Percentiles rank a stretch among this genome's conserved stretches.
phyloP scores from a whole-genome alignment of 2,329 filamentous ascomycete species.

The Arthrobotrys conoides region DNA sequence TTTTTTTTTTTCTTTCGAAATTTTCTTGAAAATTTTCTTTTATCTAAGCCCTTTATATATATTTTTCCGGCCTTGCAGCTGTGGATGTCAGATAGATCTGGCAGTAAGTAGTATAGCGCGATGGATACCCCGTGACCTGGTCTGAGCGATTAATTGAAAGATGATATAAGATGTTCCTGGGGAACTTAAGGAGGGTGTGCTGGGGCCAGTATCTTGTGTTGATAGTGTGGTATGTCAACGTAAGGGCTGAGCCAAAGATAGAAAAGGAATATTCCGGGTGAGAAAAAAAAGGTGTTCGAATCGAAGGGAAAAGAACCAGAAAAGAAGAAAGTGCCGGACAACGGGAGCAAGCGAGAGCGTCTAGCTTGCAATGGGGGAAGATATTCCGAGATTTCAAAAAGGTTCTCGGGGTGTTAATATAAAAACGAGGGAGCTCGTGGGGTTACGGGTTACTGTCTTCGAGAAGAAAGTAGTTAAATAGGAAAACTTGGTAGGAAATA shows the following conservation, averaged over 20 bases:
- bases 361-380: constrained; percentile 47
- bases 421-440: constrained; percentile 52
- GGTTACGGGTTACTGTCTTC: constrained; percentile 38
- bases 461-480: constrained; percentile 53
- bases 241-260: constrained; percentile 45
- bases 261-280: constrained; percentile 24
- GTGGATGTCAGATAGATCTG: constrained; percentile 34
- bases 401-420: constrained; percentile 36
- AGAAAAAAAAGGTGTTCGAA: constrained; percentile 37
- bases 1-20: constrained; percentile 11
- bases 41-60: constrained; percentile 38
- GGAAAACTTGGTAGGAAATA: constrained; percentile 30
- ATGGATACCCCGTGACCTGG: constrained; percentile 59
- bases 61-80: constrained; percentile 28
- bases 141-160: constrained; percentile 60
- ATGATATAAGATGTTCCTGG: constrained; percentile 37
- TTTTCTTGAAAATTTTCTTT: constrained; percentile 34
- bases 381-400: constrained; percentile 57
- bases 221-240: constrained; percentile 53
- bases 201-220: constrained; percentile 42
- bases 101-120: constrained; percentile 43
- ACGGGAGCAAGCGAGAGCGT: constrained; percentile 60
- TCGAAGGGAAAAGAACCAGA: constrained; percentile 15
- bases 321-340: constrained; percentile 36
- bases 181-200: constrained; percentile 24